Base-by-base conservation (phyloP, 768 basidiomycete species). In the Serendipita indica region DNA sequence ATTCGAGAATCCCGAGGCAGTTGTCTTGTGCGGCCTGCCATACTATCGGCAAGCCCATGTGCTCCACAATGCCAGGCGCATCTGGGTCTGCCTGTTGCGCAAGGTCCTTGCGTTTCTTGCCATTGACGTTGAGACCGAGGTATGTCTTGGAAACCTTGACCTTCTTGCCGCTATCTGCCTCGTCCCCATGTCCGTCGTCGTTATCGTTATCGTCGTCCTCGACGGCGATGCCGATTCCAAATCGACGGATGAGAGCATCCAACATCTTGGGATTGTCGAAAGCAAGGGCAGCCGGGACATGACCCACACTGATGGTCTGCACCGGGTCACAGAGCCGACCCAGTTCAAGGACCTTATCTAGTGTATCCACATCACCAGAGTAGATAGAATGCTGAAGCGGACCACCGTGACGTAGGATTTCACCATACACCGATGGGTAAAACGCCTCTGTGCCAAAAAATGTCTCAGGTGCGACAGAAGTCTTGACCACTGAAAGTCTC, bases 81-180 rank as follows among this genome's bases (percentile, higher is more conserved):
- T 77, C 72, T 0, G 78, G 77, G 62, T 81, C 79, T 54, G 75
- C 75, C 63, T 72, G 74, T 57, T 65, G 69, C 0, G 77, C 77
- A 6, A 81, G 70, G 62, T 81, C 79, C 14, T 72, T 70, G 2
- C 78, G 71, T 64, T 82, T 82, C 70, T 79, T 80, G n/a, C 80
- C 81, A 60, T 81, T 78, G 20, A 83, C 78, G 58, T 75, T 76
- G 39, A 84, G 70, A 0, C 82, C 81, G 16, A 81, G 75, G 63
- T 83, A 83, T 0, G 76, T 45, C 49, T 63, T 64, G 52, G 32
- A 41, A 18, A 39, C 45, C 45, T 57, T 54, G 33, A 12, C 22
- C 64, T 68, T 72, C 64, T 74, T 72, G 58, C 67, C 62, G 62
- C 75, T 73, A 62, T 74, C 72, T 37, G 65, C 61, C 7, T 66